A percentile compares a stretch with the other conserved stretches of the same genome.
Conservation (phyloP, 352 stramenopile species). For the Globisporangium spiculum region DNA sequence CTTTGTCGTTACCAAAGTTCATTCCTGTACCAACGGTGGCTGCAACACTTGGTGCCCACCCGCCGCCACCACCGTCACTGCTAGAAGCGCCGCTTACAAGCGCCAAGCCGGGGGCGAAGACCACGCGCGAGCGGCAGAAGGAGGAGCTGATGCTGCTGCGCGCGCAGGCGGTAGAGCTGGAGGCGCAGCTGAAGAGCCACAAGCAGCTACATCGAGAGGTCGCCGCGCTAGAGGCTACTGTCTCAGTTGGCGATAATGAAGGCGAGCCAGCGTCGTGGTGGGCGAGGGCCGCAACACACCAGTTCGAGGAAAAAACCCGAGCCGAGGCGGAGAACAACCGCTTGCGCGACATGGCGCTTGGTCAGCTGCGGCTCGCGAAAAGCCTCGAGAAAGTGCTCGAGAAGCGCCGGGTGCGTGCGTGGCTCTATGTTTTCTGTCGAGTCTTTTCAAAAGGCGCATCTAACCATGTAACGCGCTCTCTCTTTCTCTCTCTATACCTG, state of each 20-base stretch:
- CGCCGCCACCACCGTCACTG: neutral
- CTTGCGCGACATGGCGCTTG: slow-evolving; percentile 10
- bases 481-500: neutral
- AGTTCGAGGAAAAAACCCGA: neutral
- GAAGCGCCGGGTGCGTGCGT: slow-evolving; percentile 13
- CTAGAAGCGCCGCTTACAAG: neutral
- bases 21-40: neutral
- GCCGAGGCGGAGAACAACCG: slow-evolving; percentile 3
- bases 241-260: neutral
- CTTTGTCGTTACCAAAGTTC: neutral
- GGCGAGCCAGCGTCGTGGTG: neutral
- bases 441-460: no score
- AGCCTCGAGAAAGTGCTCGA: slow-evolving; percentile 24
- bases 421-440: neutral
- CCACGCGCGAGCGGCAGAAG: slow-evolving; percentile 13
- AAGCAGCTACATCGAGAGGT: slow-evolving; percentile 9
- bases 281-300: neutral
- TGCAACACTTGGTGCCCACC: neutral
- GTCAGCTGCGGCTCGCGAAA: slow-evolving; percentile 18
- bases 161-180: slow-evolving; percentile 1
- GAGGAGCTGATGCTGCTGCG: slow-evolving; percentile 10
- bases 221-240: neutral
- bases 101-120: slow-evolving; percentile 5
- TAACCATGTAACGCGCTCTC: no score
- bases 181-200: neutral